A percentile compares a stretch with the other conserved stretches of the same genome.
Conservation (phyloP, 306 rosid species). For the Pyrus communis region DNA sequence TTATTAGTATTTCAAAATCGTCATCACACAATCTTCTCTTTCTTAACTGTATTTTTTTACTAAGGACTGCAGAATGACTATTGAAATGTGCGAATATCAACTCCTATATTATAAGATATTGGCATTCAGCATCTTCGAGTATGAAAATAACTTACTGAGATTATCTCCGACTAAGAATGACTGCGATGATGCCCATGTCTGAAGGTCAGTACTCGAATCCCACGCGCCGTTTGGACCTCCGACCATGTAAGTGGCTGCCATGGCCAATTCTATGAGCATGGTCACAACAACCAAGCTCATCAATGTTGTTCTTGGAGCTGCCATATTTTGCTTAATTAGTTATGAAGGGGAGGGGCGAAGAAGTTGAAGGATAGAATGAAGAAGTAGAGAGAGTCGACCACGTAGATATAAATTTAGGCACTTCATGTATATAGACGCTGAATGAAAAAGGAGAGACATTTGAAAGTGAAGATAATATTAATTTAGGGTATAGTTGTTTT, state of each 20-base stretch:
- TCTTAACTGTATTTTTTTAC: no score
- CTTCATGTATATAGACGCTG: conserved; percentile 5
- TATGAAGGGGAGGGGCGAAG: neutral
- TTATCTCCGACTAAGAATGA: conserved; percentile 57
- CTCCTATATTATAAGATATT: neutral
- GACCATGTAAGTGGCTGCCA: conserved; percentile 46
- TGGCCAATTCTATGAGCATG: conserved; percentile 35
- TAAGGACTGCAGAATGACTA: neutral
- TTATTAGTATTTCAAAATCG: neutral
- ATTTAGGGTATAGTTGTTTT: conserved; percentile 10
- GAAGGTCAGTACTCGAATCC: conserved; percentile 47
- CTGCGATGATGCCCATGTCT: conserved; percentile 55
- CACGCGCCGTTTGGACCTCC: conserved; percentile 72
- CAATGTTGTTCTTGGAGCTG: conserved; percentile 27
- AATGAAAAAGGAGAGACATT: neutral
- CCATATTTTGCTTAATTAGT: conserved; percentile 25
- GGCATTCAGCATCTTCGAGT: neutral
- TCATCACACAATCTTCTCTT: neutral
- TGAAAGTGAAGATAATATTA: neutral
- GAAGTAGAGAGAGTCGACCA: neutral
- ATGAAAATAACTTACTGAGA: conserved; percentile 42
- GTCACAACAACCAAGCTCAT: conserved; percentile 25
- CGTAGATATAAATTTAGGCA: neutral
- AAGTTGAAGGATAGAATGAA: neutral
- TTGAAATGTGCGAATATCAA: neutral